A percentile compares a stretch with the other conserved stretches of the same genome.
These are phyloP conservation scores for Fusarium poae DNA, from an alignment of 2,329 filamentous ascomycete genomes.

Conservation along the genomic window DNA sequence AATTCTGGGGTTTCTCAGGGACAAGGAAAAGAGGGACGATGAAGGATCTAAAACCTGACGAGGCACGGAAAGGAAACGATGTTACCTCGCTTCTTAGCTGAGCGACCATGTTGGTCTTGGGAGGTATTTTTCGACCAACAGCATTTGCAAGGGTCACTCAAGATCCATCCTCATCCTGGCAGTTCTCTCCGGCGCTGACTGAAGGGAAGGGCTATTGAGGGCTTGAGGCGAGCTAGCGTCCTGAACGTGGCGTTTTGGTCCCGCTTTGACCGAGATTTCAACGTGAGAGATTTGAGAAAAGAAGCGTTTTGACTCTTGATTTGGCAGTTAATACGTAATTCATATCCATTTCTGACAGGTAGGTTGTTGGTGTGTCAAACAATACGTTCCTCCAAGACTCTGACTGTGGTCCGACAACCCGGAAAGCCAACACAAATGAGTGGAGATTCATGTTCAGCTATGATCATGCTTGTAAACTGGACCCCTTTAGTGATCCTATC, in stretches of 20 bases:
- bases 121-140: not conserved
- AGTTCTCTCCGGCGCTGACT: not conserved
- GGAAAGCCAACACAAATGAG: not conserved
- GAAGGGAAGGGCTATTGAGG: not conserved
- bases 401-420: not conserved
- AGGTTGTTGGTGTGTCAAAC: not conserved
- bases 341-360: constrained; percentile 5
- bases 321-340: constrained; percentile 12
- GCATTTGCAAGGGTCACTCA: not conserved
- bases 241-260: constrained; percentile 1
- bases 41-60: not conserved
- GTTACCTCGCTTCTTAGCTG: constrained; percentile 18
- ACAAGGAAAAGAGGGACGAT: constrained; percentile 1
- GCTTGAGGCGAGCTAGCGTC: constrained; percentile 8
- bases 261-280: constrained; percentile 1
- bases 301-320: not conserved
- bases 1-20: not conserved
- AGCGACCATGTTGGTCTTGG: constrained; percentile 2
- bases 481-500: constrained; percentile 2
- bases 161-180: constrained; percentile 12
- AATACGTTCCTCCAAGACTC: not conserved
- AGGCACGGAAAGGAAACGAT: constrained; percentile 22
- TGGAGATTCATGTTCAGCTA: constrained; percentile 1
- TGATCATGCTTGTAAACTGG: constrained; percentile 27
- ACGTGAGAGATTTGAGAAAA: not conserved